These are phyloP conservation scores for Neopestalotiopsis rosae DNA, from an alignment of 2,329 filamentous ascomycete species.

Conservation along the genomic window DNA sequence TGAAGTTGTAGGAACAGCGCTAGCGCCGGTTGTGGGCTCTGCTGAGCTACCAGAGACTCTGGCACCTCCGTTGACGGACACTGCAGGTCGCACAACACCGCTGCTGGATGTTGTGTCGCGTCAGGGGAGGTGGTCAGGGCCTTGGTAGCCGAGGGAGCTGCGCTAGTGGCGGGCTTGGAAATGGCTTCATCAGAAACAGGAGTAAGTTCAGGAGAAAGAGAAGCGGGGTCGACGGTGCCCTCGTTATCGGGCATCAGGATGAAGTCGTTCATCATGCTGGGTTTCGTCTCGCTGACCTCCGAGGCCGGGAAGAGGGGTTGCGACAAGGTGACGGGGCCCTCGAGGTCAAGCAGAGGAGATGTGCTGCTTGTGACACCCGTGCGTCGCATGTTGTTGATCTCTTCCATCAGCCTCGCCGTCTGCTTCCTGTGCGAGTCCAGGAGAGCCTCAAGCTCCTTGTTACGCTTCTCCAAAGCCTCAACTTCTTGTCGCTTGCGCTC, in stretches of 20 bases:
- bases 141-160: slow-evolving; percentile 30
- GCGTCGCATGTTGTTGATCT: slow-evolving; percentile 55
- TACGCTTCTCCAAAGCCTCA: slow-evolving; percentile 80
- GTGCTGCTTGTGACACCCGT: slow-evolving; percentile 47
- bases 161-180: slow-evolving; percentile 32
- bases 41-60: slow-evolving; percentile 50
- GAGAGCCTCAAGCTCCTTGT: slow-evolving; percentile 70
- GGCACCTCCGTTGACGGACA: slow-evolving; percentile 85
- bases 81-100: slow-evolving; percentile 99
- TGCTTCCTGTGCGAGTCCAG: slow-evolving; percentile 64
- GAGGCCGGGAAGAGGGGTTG: slow-evolving; percentile 60
- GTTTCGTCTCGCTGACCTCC: slow-evolving; percentile 30
- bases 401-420: slow-evolving; percentile 53
- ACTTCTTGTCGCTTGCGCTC: slow-evolving; percentile 91
- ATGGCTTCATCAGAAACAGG: slow-evolving; percentile 53
- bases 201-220: slow-evolving; percentile 62
- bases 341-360: slow-evolving; percentile 47
- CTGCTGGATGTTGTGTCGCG: slow-evolving; percentile 99
- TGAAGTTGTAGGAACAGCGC: slow-evolving; percentile 59
- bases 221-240: slow-evolving; percentile 65
- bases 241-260: slow-evolving; percentile 46
- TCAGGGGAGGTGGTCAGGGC: slow-evolving; percentile 67
- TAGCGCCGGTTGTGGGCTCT: slow-evolving; percentile 45
- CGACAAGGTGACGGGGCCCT: slow-evolving; percentile 61
- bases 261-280: slow-evolving; percentile 48